These are phyloP conservation scores for Plicaturopsis crispa DNA, from an alignment of 768 basidiomycete species.

Conservation along the genomic window DNA sequence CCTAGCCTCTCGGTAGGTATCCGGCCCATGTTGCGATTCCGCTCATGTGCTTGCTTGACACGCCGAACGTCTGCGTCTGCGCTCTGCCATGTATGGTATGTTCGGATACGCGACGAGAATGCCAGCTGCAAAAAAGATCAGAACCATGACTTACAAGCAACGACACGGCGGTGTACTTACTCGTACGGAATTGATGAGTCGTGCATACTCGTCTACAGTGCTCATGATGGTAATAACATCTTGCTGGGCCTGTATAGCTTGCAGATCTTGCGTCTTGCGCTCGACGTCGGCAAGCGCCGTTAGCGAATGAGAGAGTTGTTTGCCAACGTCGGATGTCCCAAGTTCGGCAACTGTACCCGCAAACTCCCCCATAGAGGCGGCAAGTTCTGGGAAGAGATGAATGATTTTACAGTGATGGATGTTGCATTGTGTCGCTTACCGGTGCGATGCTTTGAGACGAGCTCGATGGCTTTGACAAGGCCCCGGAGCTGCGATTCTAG, in stretches of 20 bases:
- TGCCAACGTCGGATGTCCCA: slow-evolving; percentile 67
- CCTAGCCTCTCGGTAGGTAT: slow-evolving; percentile 63
- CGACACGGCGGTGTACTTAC: slow-evolving; percentile 33
- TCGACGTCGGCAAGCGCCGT: slow-evolving; percentile 69
- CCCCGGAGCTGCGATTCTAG: slow-evolving; percentile 85
- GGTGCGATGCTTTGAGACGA: slow-evolving; percentile 74
- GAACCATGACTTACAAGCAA: neutral
- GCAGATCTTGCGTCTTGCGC: slow-evolving; percentile 63
- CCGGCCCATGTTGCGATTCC: slow-evolving; percentile 69
- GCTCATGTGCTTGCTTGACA: slow-evolving; percentile 73
- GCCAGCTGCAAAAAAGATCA: slow-evolving; percentile 50
- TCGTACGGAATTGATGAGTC: slow-evolving; percentile 81
- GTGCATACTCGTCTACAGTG: slow-evolving; percentile 91
- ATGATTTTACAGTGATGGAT: neutral
- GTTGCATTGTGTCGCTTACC: slow-evolving; percentile 33
- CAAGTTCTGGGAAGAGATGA: slow-evolving; percentile 46
- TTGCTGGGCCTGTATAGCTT: slow-evolving; percentile 68
- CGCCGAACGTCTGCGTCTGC: slow-evolving; percentile 71
- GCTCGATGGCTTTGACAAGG: slow-evolving; percentile 80
- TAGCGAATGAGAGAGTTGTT: slow-evolving; percentile 64
- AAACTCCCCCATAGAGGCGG: slow-evolving; percentile 71
- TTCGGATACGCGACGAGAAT: slow-evolving; percentile 81
- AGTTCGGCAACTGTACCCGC: slow-evolving; percentile 64
- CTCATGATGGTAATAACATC: slow-evolving; percentile 79
- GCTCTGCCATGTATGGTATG: slow-evolving; percentile 73